phyloP scores from a whole-genome alignment of 2,329 filamentous ascomycete species.

The Arthrobotrys conoides region DNA sequence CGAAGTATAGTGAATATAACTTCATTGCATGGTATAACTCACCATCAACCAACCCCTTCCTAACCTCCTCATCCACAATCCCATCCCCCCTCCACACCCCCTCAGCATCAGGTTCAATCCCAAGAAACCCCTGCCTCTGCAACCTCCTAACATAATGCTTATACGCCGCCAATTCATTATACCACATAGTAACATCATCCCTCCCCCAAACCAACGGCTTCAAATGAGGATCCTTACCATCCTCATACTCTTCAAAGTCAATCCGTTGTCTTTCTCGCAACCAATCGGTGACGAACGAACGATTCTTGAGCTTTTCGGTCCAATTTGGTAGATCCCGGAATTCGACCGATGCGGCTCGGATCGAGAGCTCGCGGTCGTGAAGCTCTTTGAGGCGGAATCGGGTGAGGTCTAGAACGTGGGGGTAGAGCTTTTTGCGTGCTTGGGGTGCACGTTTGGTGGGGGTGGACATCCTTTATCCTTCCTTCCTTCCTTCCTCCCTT shows the following conservation, averaged over 20 bases:
- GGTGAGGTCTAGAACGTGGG: neutral
- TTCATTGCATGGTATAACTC: too few species aligned
- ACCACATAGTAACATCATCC: constrained; percentile 11
- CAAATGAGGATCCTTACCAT: neutral
- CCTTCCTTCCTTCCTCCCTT: too few species aligned
- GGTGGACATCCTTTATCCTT: neutral
- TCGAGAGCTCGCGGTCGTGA: neutral
- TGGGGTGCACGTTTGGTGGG: neutral
- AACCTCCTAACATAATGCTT: constrained; percentile 2
- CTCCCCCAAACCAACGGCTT: constrained; percentile 8
- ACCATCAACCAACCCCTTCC: constrained; percentile 25
- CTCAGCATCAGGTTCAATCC: constrained; percentile 35
- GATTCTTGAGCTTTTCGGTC: constrained; percentile 14
- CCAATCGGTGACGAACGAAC: neutral
- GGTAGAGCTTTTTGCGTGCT: constrained; percentile 12
- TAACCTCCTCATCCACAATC: constrained; percentile 18
- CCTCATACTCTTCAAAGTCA: neutral
- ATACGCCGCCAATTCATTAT: constrained; percentile 32
- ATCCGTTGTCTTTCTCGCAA: neutral
- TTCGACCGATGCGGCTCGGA: constrained; percentile 2
- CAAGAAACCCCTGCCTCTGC: constrained; percentile 8
- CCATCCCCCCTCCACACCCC: constrained; percentile 29
- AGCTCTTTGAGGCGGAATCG: neutral
- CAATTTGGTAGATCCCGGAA: constrained; percentile 14
- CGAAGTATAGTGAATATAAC: too few species aligned